Evolutionary conservation across 2,329 filamentous ascomycete species (phyloP).

Genomic region (Lasiodiplodia gonubiensis): DNA sequence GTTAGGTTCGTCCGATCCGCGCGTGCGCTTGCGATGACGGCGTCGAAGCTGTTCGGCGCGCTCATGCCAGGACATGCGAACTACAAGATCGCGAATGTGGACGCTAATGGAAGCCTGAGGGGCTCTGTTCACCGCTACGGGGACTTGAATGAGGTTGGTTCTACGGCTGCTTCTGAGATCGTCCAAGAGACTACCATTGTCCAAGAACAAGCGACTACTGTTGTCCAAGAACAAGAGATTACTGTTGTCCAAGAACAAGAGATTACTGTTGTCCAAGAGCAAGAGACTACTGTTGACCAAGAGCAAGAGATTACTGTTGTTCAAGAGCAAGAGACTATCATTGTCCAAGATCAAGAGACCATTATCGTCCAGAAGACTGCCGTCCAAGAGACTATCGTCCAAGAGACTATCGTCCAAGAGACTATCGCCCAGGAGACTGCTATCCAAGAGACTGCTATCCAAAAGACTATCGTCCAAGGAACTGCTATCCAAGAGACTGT

Average conservation of each 20-base stretch:
- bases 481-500: neutral
- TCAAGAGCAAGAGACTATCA: too few species aligned
- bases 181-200: neutral
- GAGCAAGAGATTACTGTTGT: neutral
- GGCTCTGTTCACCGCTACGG: neutral
- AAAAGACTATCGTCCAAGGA: neutral
- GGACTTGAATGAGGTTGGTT: neutral
- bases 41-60: neutral
- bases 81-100: too few species aligned
- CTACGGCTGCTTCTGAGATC: neutral
- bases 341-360: too few species aligned
- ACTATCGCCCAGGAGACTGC: neutral
- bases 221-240: neutral
- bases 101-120: neutral
- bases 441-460: neutral
- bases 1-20: neutral
- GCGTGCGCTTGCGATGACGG: neutral
- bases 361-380: neutral
- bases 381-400: too few species aligned
- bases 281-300: neutral
- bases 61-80: neutral
- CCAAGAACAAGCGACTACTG: neutral
- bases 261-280: too few species aligned
- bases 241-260: neutral
- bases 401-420: too few species aligned